A percentile compares a stretch with the other conserved stretches of the same genome.
phyloP scores from a whole-genome alignment of 2,329 filamentous ascomycete species.

The Dactylellina drechsleri region DNA sequence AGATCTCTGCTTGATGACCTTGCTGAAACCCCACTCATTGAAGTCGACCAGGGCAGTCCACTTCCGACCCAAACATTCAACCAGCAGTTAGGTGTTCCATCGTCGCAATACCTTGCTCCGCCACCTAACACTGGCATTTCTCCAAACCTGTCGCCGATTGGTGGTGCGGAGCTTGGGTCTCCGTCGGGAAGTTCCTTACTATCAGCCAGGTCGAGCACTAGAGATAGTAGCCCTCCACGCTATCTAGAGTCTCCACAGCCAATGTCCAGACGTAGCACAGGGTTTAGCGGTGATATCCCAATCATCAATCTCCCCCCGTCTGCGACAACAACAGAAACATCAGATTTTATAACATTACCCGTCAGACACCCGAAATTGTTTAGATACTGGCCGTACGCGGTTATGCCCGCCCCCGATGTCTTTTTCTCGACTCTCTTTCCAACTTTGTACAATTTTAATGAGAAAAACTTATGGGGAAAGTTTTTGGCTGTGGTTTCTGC shows the following conservation, averaged over 20 bases:
- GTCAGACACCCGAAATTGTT: slow-evolving; percentile 66
- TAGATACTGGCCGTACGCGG: slow-evolving; percentile 81
- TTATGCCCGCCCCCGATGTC: slow-evolving; percentile 77
- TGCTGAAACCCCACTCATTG: slow-evolving; percentile 33
- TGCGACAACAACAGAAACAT: slow-evolving; percentile 33
- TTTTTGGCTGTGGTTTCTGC: slow-evolving; percentile 82
- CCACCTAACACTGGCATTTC: slow-evolving; percentile 28
- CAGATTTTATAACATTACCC: slow-evolving; percentile 42
- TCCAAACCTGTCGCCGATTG: slow-evolving; percentile 6
- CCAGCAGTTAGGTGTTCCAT: slow-evolving; percentile 38
- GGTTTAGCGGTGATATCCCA: slow-evolving; percentile 35
- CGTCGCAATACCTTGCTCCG: slow-evolving; percentile 38
- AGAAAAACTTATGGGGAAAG: slow-evolving; percentile 86
- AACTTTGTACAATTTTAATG: slow-evolving; percentile 81
- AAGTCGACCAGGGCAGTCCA: slow-evolving; percentile 24
- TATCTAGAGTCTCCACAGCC: slow-evolving; percentile 39
- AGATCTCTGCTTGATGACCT: slow-evolving; percentile 12
- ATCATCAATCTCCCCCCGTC: slow-evolving; percentile 45
- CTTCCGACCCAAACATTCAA: slow-evolving; percentile 19
- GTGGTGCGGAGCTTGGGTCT: slow-evolving; percentile 13
- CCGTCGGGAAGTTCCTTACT: slow-evolving; percentile 34
- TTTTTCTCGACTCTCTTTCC: slow-evolving; percentile 83
- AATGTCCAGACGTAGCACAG: slow-evolving; percentile 28
- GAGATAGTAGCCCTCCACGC: slow-evolving; percentile 34
- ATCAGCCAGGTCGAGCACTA: slow-evolving; percentile 31